These are phyloP conservation scores for Eucommia ulmoides DNA, from an alignment of 257 asterid species.

Conservation along the genomic window DNA sequence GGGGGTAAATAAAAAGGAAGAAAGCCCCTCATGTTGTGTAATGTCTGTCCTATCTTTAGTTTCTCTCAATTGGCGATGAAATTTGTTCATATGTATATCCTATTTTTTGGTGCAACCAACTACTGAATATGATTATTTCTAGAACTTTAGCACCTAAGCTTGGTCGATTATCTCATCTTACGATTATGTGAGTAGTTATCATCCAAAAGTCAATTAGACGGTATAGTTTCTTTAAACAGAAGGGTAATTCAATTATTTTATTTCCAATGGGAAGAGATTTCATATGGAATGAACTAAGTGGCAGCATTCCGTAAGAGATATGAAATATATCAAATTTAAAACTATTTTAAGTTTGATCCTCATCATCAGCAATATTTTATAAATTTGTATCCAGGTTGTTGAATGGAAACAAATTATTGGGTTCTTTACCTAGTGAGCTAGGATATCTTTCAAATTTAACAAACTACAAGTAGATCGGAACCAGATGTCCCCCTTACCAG, in stretches of 20 bases:
- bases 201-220: background rate
- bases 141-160: conserved; percentile 37
- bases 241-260: conserved; percentile 9
- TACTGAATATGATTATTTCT: conserved; percentile 30
- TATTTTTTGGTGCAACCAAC: conserved; percentile 18
- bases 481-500: conserved; percentile 27
- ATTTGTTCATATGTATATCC: background rate
- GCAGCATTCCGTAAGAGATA: conserved; percentile 35
- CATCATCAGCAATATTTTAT: no score
- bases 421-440: conserved; percentile 32
- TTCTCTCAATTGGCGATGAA: no score
- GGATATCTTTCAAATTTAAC: conserved; percentile 25
- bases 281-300: conserved; percentile 41
- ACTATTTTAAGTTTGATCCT: conserved; percentile 32
- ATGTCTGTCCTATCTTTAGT: no score
- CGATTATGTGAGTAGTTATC: conserved; percentile 21
- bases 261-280: conserved; percentile 21
- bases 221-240: background rate
- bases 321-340: conserved; percentile 18
- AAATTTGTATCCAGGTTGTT: conserved; percentile 27
- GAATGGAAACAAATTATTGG: conserved; percentile 33
- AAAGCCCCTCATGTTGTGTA: no score
- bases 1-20: no score
- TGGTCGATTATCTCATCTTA: conserved; percentile 30
- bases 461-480: conserved; percentile 36